phyloP scores from a whole-genome alignment of 1,284 basidiomycete genomes.

The Rhodotorula glutinis region DNA sequence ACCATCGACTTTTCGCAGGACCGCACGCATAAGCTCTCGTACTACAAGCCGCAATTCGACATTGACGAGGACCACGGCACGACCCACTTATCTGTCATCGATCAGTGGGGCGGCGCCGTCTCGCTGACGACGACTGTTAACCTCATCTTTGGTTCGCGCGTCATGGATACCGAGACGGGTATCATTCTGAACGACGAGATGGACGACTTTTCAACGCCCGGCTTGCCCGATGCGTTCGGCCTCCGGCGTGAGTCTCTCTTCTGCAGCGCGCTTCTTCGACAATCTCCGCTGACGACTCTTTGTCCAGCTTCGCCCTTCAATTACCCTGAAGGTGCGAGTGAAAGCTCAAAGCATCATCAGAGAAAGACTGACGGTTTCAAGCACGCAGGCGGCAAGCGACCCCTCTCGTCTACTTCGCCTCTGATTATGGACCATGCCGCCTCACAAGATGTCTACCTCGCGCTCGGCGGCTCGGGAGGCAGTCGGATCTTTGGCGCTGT shows the following conservation, averaged over 20 bases:
- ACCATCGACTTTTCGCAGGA: conserved; percentile 55
- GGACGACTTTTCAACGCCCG: conserved; percentile 76
- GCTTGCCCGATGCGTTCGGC: conserved; percentile 74
- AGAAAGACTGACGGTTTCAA: too few species aligned
- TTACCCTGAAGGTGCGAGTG: conserved; percentile 56
- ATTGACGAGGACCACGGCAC: conserved; percentile 78
- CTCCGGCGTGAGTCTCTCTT: conserved; percentile 48
- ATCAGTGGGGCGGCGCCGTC: conserved; percentile 79
- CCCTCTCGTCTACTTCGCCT: conserved; percentile 77
- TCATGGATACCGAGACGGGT: conserved; percentile 79
- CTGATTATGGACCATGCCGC: conserved; percentile 64
- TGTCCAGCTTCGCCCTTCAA: conserved; percentile 56
- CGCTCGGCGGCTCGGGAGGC: conserved; percentile 82
- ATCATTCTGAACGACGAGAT: conserved; percentile 82
- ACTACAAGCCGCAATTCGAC: conserved; percentile 81
- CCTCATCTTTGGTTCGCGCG: conserved; percentile 75
- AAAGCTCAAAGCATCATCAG: too few species aligned
- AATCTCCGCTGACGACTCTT: background rate
- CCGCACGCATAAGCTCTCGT: conserved; percentile 69
- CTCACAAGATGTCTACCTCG: conserved; percentile 58
- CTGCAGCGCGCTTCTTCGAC: too few species aligned
- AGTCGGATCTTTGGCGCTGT: conserved; percentile 77
- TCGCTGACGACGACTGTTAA: conserved; percentile 85
- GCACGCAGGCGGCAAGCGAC: conserved; percentile 64
- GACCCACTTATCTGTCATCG: conserved; percentile 76